phyloP scores from a whole-genome alignment of 2,329 filamentous ascomycete species.

The Grosmannia serpens region DNA sequence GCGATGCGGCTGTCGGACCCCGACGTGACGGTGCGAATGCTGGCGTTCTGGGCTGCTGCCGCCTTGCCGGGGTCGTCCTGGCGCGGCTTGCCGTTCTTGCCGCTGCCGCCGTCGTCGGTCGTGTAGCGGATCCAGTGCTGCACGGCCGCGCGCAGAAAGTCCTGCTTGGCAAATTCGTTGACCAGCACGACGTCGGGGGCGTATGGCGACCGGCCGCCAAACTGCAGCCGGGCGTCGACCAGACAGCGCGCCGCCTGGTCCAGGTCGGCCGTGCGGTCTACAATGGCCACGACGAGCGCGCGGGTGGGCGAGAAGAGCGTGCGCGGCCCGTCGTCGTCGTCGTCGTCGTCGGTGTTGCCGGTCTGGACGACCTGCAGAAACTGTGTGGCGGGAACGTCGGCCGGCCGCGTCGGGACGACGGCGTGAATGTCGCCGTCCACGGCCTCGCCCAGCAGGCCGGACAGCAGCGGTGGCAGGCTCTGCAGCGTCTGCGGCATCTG shows the following conservation, averaged over 20 bases:
- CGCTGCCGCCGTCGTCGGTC: neutral
- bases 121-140: slow-evolving; percentile 20
- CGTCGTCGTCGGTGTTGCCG: neutral
- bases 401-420: slow-evolving; percentile 9
- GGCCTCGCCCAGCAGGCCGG: neutral
- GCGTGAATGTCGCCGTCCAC: slow-evolving; percentile 3
- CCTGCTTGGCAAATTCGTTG: slow-evolving; percentile 48
- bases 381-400: neutral
- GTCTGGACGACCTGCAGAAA: slow-evolving; percentile 16
- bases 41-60: neutral
- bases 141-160: slow-evolving; percentile 38
- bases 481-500: slow-evolving; percentile 15
- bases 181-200: slow-evolving; percentile 51
- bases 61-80: neutral
- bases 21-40: slow-evolving; percentile 1
- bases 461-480: neutral
- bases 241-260: slow-evolving; percentile 39
- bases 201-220: slow-evolving; percentile 46
- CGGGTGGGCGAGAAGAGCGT: slow-evolving; percentile 11
- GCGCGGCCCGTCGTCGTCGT: neutral
- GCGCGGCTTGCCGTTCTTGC: neutral
- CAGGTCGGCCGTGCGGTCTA: slow-evolving; percentile 48
- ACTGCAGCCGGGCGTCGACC: slow-evolving; percentile 39
- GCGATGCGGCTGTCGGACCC: slow-evolving; percentile 15
- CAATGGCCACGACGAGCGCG: slow-evolving; percentile 37